Evolutionary conservation across 768 basidiomycete genomes (phyloP), one percentile per base, ranked within the genome.

Genomic region (Kwoniella dejecticola): DNA sequence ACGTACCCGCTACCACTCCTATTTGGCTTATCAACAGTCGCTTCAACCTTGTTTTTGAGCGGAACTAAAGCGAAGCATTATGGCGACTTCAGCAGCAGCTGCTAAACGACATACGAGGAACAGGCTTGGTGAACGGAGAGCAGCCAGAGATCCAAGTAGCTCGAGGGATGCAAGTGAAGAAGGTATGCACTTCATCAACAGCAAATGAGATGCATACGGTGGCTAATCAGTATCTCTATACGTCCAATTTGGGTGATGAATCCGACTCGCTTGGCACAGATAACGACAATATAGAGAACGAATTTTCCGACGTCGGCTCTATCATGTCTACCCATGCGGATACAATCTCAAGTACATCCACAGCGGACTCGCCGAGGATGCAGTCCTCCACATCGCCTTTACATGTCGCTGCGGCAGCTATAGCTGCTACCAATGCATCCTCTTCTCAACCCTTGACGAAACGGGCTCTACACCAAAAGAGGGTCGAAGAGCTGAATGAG

Each of bases 111-210:
- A 66, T 17, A 71, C 58, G 2, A 42, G 62, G 17, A 71, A 69
- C 33, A 30, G 60, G 11, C 33, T 65, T 30, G 68, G 66, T 4
- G 72, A 76, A 46, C 36, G 68, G 30, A 62, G 60, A 49, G 60
- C 50, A 38, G 60, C 60, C n/a, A 48, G 60, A 38, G 72, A 64
- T 52, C 64, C 64, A 13, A 66, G 61, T n/a, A 69, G 69, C 45
- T 75, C 73, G 46, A 53, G 72, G 60, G 78, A 80, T 66, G 79
- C 79, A 15, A 79, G 78, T 59, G 79, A 79, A 52, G 79, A 80
- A 62, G 75, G 79, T 79, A 56, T 66, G 72, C 66, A 7, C 27
- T 30, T 24, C n/a, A n/a, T n/a, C n/a, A n/a, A n/a, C n/a, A n/a
- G n/a, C n/a, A n/a, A n/a, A n/a, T n/a, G n/a, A n/a, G n/a, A n/a